Percentiles rank a stretch among this genome's conserved stretches.
phyloP scores from a whole-genome alignment of 371 early-diverging fungal genomes.

The Mucor mucedo region DNA sequence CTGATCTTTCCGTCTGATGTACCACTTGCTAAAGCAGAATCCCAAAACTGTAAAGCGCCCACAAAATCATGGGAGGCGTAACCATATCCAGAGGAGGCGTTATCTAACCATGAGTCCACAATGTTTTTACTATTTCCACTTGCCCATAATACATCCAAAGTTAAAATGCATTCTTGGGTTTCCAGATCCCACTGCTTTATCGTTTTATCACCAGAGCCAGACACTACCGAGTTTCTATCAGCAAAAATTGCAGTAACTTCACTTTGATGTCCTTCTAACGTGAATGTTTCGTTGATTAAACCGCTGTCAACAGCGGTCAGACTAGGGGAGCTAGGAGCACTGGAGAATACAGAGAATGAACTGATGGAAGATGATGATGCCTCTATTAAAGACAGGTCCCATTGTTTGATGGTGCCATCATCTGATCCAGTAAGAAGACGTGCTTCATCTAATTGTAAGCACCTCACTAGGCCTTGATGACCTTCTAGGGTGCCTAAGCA shows the following conservation, averaged over 20 bases:
- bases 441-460: constrained; percentile 72
- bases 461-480: constrained; percentile 65
- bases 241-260: constrained; percentile 60
- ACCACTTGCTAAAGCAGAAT: constrained; percentile 84
- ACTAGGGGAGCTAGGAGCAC: constrained; percentile 40
- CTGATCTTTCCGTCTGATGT: constrained; percentile 86
- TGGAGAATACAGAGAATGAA: constrained; percentile 31
- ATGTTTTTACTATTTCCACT: constrained; percentile 32
- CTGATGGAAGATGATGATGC: constrained; percentile 24
- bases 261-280: constrained; percentile 60
- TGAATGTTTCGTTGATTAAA: constrained; percentile 37
- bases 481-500: constrained; percentile 66
- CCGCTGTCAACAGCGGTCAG: constrained; percentile 30
- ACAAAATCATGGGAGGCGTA: constrained; percentile 61
- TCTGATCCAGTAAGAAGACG: constrained; percentile 78
- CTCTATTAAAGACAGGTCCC: constrained; percentile 75
- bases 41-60: constrained; percentile 81
- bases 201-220: constrained; percentile 89
- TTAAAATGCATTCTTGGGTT: constrained; percentile 70
- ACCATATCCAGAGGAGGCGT: constrained; percentile 31
- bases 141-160: constrained; percentile 76
- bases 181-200: constrained; percentile 90
- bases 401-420: constrained; percentile 81
- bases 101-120: constrained; percentile 35
- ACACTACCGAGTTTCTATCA: constrained; percentile 57